Percentiles rank a stretch among this genome's conserved stretches.
Conservation (phyloP, 257 asterid species). For the Perilla frutescens region DNA sequence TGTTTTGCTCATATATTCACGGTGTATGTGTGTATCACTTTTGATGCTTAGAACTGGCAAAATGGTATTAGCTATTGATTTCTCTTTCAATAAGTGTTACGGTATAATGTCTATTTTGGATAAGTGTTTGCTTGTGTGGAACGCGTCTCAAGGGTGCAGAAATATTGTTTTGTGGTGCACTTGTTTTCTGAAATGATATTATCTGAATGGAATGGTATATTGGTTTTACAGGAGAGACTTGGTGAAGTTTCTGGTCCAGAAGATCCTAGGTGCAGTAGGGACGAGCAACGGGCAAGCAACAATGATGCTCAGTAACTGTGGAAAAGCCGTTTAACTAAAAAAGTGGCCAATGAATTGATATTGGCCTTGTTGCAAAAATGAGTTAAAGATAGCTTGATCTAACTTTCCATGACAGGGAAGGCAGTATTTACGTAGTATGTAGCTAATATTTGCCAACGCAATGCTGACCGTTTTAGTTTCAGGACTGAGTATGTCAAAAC, state of each 20-base stretch:
- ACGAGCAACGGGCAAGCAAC: constrained; percentile 47
- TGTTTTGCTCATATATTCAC: neutral
- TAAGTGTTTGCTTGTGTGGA: neutral
- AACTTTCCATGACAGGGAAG: constrained; percentile 44
- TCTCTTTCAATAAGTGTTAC: neutral
- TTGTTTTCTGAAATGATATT: neutral
- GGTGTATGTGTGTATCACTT: neutral
- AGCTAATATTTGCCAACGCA: constrained; percentile 51
- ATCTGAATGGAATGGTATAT: neutral
- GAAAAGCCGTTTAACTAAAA: constrained; percentile 31
- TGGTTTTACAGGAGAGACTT: constrained; percentile 70
- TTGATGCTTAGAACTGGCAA: neutral
- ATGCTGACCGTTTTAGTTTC: constrained; percentile 48
- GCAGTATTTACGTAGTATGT: constrained; percentile 47
- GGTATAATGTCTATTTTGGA: neutral
- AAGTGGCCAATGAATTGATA: constrained; percentile 46
- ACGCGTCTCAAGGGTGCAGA: neutral
- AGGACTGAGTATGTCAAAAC: constrained; percentile 40
- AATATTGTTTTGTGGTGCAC: neutral
- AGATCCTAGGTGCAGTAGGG: constrained; percentile 66
- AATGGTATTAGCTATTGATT: neutral
- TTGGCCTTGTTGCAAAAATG: constrained; percentile 40
- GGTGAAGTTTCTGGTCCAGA: constrained; percentile 70
- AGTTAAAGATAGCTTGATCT: constrained; percentile 45
- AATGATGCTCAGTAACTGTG: constrained; percentile 43